phyloP scores from a whole-genome alignment of 2,329 filamentous ascomycete genomes.

The Lecanicillium sp. region DNA sequence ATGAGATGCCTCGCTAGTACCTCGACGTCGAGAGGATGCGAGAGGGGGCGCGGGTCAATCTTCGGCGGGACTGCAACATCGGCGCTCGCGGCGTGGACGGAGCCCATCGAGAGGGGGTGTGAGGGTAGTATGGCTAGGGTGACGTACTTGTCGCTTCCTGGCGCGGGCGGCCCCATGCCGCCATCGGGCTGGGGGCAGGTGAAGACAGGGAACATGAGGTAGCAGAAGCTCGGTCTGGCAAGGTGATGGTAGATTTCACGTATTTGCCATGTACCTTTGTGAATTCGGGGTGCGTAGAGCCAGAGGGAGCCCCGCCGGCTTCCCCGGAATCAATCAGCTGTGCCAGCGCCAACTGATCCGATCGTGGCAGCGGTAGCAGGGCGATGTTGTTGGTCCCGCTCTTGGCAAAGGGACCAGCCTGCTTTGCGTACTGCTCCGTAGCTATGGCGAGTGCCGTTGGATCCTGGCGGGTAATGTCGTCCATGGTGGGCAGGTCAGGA shows the following conservation, averaged over 20 bases:
- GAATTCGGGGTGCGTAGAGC: neutral
- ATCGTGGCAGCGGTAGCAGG: neutral
- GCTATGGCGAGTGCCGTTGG: neutral
- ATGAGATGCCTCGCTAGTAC: conserved; percentile 38
- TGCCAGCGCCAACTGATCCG: neutral
- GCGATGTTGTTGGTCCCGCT: neutral
- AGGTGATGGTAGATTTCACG: neutral
- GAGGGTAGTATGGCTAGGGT: conserved; percentile 50
- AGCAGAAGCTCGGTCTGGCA: neutral
- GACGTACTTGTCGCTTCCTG: conserved; percentile 31
- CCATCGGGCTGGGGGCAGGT: neutral
- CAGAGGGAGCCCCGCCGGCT: neutral
- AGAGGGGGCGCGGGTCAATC: conserved; percentile 52
- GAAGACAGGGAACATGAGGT: neutral
- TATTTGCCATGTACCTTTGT: neutral
- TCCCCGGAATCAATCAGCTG: neutral
- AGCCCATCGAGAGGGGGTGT: conserved; percentile 54
- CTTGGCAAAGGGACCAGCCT: neutral
- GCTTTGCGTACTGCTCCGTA: neutral
- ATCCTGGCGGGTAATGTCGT: neutral
- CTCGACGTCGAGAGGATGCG: conserved; percentile 50
- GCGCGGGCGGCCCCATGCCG: neutral
- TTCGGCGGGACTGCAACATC: conserved; percentile 37
- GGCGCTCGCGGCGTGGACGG: conserved; percentile 46
- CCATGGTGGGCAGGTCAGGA: conserved; percentile 8